Conservation (phyloP, 2,329 filamentous ascomycete species). For the Xylariaceae sp. region DNA sequence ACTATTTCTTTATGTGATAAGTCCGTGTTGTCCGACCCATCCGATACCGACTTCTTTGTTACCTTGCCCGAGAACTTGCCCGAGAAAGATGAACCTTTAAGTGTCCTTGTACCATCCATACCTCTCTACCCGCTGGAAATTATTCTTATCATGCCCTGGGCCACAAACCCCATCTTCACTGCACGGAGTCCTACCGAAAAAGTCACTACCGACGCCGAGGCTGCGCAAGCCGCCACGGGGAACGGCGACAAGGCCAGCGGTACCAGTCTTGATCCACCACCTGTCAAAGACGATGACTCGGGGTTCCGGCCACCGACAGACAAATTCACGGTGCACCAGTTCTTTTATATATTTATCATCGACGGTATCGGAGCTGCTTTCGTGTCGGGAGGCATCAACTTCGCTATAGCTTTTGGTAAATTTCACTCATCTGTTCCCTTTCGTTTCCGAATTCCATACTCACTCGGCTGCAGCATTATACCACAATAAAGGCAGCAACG, state of each 20-base stretch:
- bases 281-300: background rate
- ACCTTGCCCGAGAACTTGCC: background rate
- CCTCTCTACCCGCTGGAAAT: background rate
- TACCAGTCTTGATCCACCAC: constrained; percentile 9
- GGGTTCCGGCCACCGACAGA: constrained; percentile 44
- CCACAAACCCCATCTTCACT: constrained; percentile 35
- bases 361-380: constrained; percentile 55
- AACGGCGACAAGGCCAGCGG: background rate
- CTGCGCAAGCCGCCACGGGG: constrained; percentile 1
- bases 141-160: constrained; percentile 37
- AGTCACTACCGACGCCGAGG: constrained; percentile 29
- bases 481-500: constrained; percentile 44
- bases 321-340: constrained; percentile 51
- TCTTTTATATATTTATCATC: constrained; percentile 56
- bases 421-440: background rate
- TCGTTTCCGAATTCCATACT: too few species aligned
- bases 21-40: constrained; percentile 2
- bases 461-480: constrained; percentile 52
- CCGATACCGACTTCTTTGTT: constrained; percentile 7
- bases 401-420: constrained; percentile 58
- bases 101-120: background rate
- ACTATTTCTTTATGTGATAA: background rate
- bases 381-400: constrained; percentile 59
- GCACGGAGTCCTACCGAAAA: constrained; percentile 2
- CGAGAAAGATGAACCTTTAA: background rate